Percentiles rank a stretch among this genome's conserved stretches.
These are phyloP conservation scores for Medicago ruthenica DNA, from an alignment of 306 rosid genomes.

Conservation along the genomic window DNA sequence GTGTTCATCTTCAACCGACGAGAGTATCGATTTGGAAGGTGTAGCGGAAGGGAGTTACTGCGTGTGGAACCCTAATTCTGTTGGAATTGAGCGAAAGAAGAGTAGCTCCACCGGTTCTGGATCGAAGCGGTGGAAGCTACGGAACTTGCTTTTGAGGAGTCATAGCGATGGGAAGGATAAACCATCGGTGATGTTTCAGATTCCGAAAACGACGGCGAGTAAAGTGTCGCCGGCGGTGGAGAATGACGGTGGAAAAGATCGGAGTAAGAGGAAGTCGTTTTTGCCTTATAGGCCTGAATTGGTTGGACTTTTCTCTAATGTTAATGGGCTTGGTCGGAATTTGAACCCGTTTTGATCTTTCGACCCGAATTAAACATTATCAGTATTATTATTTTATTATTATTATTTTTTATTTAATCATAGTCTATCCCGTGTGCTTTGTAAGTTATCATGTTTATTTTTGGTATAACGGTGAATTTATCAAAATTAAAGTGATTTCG, in stretches of 20 bases:
- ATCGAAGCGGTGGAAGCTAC: conserved; percentile 81
- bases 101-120: conserved; percentile 65
- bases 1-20: conserved; percentile 69
- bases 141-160: conserved; percentile 63
- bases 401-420: not conserved
- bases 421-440: not conserved
- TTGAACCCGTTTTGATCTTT: conserved; percentile 68
- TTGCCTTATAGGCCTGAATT: conserved; percentile 59
- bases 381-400: not conserved
- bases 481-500: too few species aligned
- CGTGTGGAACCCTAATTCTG: conserved; percentile 65
- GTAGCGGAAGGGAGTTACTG: conserved; percentile 62
- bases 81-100: conserved; percentile 51
- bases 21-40: conserved; percentile 55
- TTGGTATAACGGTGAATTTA: too few species aligned
- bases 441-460: too few species aligned
- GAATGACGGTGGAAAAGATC: conserved; percentile 25
- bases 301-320: conserved; percentile 68
- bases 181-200: conserved; percentile 35
- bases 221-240: conserved; percentile 35
- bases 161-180: conserved; percentile 58
- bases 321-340: conserved; percentile 66
- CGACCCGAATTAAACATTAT: not conserved
- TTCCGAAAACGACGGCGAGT: conserved; percentile 21
- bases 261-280: conserved; percentile 52